Conservation (phyloP, 306 rosid species). For the Lupinus albus region DNA sequence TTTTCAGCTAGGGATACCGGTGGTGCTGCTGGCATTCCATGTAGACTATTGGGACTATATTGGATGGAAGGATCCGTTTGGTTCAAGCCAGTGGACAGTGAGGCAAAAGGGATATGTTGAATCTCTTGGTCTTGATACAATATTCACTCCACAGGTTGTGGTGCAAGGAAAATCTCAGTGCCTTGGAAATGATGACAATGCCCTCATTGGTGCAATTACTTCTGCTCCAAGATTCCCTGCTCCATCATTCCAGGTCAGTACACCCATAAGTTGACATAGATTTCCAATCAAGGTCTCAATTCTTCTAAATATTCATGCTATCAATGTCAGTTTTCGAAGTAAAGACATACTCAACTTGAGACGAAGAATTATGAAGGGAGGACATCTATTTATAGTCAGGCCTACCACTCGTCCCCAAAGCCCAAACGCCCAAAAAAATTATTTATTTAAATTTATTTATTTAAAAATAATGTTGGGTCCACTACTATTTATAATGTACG, state of each 20-base stretch:
- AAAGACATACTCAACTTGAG: no score
- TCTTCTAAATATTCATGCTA: no score
- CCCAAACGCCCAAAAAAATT: no score
- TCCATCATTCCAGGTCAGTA: constrained; percentile 59
- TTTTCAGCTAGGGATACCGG: constrained; percentile 53
- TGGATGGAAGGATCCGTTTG: constrained; percentile 82
- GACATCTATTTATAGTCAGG: no score
- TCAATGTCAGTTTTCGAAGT: no score
- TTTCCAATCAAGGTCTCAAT: no score
- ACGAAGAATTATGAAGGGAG: no score
- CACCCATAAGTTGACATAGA: no score
- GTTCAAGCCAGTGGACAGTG: constrained; percentile 70
- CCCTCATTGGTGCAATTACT: constrained; percentile 43
- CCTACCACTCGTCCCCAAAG: no score
- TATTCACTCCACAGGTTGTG: constrained; percentile 74
- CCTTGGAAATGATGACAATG: constrained; percentile 56
- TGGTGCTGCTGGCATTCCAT: constrained; percentile 61
- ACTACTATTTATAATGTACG: no score
- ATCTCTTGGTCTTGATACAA: constrained; percentile 56
- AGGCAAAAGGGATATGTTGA: constrained; percentile 69
- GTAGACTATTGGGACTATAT: constrained; percentile 79
- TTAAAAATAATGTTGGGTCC: no score
- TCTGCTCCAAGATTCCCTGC: constrained; percentile 52
- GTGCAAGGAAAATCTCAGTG: constrained; percentile 65
- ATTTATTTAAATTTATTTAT: no score